phyloP scores from a whole-genome alignment of 306 rosid genomes.

The Cucumis melo region DNA sequence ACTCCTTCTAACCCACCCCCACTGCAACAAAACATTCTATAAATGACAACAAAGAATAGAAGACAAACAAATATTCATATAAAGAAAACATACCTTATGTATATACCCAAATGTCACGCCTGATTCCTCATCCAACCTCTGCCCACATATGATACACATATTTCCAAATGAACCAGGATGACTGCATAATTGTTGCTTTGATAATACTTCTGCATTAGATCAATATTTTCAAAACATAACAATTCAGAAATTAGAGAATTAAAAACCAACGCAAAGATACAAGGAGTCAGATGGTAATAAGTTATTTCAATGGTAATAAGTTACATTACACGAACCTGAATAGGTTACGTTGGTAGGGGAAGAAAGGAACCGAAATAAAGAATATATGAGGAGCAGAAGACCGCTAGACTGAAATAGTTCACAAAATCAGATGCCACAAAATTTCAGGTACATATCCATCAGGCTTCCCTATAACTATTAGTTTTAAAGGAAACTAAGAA shows the following conservation, averaged over 20 bases:
- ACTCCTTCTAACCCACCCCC: not conserved
- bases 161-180: constrained; percentile 79
- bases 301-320: not conserved
- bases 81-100: constrained; percentile 45
- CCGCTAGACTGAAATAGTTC: not conserved
- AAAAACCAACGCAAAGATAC: not conserved
- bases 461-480: not conserved
- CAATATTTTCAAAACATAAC: not conserved
- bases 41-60: not conserved
- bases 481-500: not conserved
- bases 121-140: constrained; percentile 48
- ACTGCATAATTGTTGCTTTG: constrained; percentile 26
- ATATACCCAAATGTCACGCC: constrained; percentile 76
- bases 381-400: not conserved
- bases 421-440: not conserved
- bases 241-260: not conserved
- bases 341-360: not conserved
- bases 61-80: not conserved
- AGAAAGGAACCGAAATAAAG: not conserved
- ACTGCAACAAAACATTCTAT: not conserved
- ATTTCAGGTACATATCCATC: not conserved
- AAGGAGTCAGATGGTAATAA: not conserved
- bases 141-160: constrained; percentile 66
- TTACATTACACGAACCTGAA: not conserved
- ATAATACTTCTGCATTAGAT: constrained; percentile 30